phyloP scores from a whole-genome alignment of 202 grass and related monocot species.

The Sporobolus alterniflorus region DNA sequence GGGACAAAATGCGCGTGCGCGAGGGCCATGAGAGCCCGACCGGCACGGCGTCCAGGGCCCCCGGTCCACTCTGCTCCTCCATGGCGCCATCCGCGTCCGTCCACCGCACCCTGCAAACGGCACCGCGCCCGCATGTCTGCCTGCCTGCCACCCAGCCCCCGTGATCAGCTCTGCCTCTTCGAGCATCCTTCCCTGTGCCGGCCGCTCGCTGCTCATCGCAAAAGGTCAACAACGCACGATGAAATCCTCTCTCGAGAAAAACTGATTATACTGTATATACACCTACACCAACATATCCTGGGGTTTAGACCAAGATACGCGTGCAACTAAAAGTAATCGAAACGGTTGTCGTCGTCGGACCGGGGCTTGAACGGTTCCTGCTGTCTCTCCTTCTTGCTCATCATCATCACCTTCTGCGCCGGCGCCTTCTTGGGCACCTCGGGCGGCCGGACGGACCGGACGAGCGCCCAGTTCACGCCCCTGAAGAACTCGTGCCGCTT shows the following conservation, averaged over 20 bases:
- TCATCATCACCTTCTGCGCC: constrained; percentile 32
- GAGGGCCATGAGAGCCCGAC: constrained; percentile 49
- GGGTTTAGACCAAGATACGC: not conserved
- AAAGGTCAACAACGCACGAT: not conserved
- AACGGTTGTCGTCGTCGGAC: constrained; percentile 11
- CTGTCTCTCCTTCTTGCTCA: constrained; percentile 62
- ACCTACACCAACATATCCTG: not conserved
- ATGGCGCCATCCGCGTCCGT: not conserved
- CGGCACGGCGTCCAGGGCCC: constrained; percentile 1
- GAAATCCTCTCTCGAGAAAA: too few relatives aligned
- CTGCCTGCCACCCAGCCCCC: not conserved
- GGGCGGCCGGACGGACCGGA: constrained; percentile 81
- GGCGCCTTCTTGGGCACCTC: constrained; percentile 51
- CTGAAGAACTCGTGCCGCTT: constrained; percentile 87
- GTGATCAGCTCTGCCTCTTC: not conserved
- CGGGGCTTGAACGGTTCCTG: constrained; percentile 53
- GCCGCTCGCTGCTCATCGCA: not conserved
- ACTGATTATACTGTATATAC: not conserved
- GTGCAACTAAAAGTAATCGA: constrained; percentile 70
- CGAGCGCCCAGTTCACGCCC: constrained; percentile 87
- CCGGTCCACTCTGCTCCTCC: not conserved
- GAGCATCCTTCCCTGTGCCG: not conserved
- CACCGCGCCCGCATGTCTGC: not conserved
- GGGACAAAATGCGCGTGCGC: constrained; percentile 53
- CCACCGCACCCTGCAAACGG: not conserved